Conservation (phyloP, 2,329 filamentous ascomycete genomes). For the Sclerotinia subarctica region DNA sequence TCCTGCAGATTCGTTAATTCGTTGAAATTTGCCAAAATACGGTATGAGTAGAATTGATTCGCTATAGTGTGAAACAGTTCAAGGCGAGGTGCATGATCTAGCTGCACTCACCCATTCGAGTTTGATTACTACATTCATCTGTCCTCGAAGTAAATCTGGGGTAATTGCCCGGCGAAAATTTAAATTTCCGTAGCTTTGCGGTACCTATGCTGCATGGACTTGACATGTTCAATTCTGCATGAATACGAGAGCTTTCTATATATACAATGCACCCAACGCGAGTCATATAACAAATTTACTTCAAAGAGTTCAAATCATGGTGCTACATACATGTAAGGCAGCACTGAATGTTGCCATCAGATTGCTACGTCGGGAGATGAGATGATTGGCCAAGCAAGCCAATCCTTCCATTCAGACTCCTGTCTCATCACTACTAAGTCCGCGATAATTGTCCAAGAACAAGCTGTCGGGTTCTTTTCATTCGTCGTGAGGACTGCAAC, state of each 20-base stretch:
- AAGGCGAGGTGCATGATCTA: slow-evolving; percentile 10
- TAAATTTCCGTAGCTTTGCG: neutral
- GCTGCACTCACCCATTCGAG: neutral
- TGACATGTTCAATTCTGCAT: neutral
- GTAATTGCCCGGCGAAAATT: neutral
- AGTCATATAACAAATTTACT: slow-evolving; percentile 2
- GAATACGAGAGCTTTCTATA: neutral
- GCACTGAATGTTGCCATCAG: neutral
- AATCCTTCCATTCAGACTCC: neutral
- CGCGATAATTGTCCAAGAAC: slow-evolving; percentile 1
- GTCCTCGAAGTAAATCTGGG: neutral
- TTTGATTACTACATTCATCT: neutral
- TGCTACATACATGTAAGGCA: neutral
- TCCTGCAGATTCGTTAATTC: neutral
- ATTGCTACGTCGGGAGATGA: neutral
- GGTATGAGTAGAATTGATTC: neutral
- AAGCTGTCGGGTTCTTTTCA: slow-evolving; percentile 6
- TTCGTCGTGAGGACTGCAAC: slow-evolving; percentile 8
- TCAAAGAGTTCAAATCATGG: neutral
- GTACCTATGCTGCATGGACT: neutral
- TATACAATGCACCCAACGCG: neutral
- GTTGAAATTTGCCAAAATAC: neutral
- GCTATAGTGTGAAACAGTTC: neutral
- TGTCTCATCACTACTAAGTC: neutral
- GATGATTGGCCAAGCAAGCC: neutral